A percentile compares a stretch with the other conserved stretches of the same genome.
These are phyloP conservation scores for Rhizoctonia solani DNA, from an alignment of 1,284 basidiomycete species.

Conservation along the genomic window DNA sequence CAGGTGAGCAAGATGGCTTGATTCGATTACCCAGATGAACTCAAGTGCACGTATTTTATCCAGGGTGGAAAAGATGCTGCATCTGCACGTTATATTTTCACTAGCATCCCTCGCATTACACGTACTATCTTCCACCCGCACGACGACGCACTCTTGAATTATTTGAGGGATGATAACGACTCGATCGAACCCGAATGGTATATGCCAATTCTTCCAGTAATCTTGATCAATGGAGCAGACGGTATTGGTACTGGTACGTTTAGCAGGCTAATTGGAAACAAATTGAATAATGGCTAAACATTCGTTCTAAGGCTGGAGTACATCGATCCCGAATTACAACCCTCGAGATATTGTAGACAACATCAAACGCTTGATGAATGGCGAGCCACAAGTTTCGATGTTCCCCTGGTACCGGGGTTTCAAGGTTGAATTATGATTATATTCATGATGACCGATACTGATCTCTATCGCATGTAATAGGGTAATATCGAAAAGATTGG, in stretches of 20 bases:
- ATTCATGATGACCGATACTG: not conserved
- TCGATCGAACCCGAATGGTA: constrained; percentile 96
- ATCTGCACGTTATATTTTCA: constrained; percentile 96
- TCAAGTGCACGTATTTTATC: constrained; percentile 39
- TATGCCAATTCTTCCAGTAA: constrained; percentile 86
- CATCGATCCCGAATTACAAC: constrained; percentile 91
- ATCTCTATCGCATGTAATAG: constrained; percentile 46
- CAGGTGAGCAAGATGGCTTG: constrained; percentile 40
- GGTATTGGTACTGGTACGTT: constrained; percentile 92
- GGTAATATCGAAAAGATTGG: constrained; percentile 81
- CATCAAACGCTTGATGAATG: constrained; percentile 83
- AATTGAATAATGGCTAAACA: not conserved
- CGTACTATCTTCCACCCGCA: constrained; percentile 79
- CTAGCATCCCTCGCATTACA: constrained; percentile 77
- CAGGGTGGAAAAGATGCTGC: constrained; percentile 95
- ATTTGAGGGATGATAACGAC: constrained; percentile 86
- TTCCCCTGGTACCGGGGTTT: constrained; percentile 98
- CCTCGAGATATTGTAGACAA: constrained; percentile 90
- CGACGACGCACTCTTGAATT: constrained; percentile 85
- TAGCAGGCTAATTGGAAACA: not conserved
- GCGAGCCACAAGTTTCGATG: constrained; percentile 85
- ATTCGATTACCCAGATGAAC: not conserved
- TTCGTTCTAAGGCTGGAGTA: constrained; percentile 82
- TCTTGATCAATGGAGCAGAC: constrained; percentile 93
- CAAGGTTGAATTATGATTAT: constrained; percentile 44